A percentile compares a stretch with the other conserved stretches of the same genome.
phyloP scores from a whole-genome alignment of 768 basidiomycete species.

The Rubroboletus satanas region DNA sequence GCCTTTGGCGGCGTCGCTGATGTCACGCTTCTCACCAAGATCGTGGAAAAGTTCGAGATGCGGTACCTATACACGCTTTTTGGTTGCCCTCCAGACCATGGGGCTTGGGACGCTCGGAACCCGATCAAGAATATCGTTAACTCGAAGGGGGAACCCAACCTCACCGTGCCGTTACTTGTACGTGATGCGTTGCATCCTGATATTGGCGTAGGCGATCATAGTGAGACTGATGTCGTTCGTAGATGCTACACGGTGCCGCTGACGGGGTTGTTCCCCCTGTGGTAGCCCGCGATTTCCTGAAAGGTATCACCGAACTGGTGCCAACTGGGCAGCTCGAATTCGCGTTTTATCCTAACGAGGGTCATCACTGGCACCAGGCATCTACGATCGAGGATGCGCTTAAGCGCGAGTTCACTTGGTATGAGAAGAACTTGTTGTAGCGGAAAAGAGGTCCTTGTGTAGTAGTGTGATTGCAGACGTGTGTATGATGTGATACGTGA shows the following conservation, averaged over 20 bases:
- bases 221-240: neutral
- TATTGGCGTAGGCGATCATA: no score
- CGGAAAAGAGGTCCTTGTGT: no score
- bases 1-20: conserved; percentile 64
- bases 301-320: neutral
- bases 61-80: conserved; percentile 55
- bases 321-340: conserved; percentile 25
- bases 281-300: conserved; percentile 41
- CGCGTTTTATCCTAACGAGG: conserved; percentile 40
- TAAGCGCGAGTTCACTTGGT: conserved; percentile 32
- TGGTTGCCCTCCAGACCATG: conserved; percentile 44
- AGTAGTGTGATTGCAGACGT: no score
- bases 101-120: neutral
- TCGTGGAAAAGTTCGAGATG: conserved; percentile 68
- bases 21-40: conserved; percentile 46
- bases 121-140: conserved; percentile 38
- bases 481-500: no score
- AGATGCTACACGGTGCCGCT: conserved; percentile 64
- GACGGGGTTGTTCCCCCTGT: conserved; percentile 63
- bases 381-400: conserved; percentile 32
- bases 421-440: conserved; percentile 19
- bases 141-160: conserved; percentile 24
- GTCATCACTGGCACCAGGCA: conserved; percentile 33
- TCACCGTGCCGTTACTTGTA: conserved; percentile 59
- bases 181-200: conserved; percentile 13